Evolutionary conservation across 371 early-diverging fungal genomes (phyloP).

Genomic region (Mortierella sp.): DNA sequence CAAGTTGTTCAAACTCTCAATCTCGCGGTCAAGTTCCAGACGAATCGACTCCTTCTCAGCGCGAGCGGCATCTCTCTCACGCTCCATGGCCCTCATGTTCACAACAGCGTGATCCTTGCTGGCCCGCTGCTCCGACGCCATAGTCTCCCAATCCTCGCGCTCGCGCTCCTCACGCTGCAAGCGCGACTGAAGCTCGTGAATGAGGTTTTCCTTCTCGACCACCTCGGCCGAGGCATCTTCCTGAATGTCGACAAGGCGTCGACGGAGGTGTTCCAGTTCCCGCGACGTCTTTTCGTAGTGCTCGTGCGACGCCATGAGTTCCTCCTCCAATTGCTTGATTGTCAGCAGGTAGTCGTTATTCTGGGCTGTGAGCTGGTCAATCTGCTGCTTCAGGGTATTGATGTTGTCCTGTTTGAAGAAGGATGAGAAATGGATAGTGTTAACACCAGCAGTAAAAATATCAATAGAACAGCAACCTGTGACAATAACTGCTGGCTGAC

Average conservation of each 20-base stretch:
- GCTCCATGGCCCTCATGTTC: constrained; percentile 72
- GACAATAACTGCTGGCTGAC: too few species aligned
- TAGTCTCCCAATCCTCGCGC: constrained; percentile 75
- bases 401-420: constrained; percentile 47
- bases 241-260: constrained; percentile 65
- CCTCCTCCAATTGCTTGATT: constrained; percentile 57
- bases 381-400: constrained; percentile 51
- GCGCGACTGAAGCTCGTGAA: constrained; percentile 63
- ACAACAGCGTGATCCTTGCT: constrained; percentile 67
- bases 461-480: too few species aligned
- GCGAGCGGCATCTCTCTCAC: constrained; percentile 69
- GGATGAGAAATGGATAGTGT: not conserved
- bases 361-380: constrained; percentile 52
- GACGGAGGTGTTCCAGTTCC: constrained; percentile 59
- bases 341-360: constrained; percentile 57
- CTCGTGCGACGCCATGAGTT: constrained; percentile 55
- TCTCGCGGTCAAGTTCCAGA: constrained; percentile 72
- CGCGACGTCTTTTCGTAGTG: constrained; percentile 58
- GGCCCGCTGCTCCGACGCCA: constrained; percentile 69
- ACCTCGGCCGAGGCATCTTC: constrained; percentile 69
- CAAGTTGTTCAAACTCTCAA: constrained; percentile 81
- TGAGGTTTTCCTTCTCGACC: constrained; percentile 57
- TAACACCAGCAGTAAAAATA: too few species aligned
- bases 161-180: constrained; percentile 70
- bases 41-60: constrained; percentile 66